phyloP scores from a whole-genome alignment of 2,329 filamentous ascomycete genomes.

The Anisogramma anomala region DNA sequence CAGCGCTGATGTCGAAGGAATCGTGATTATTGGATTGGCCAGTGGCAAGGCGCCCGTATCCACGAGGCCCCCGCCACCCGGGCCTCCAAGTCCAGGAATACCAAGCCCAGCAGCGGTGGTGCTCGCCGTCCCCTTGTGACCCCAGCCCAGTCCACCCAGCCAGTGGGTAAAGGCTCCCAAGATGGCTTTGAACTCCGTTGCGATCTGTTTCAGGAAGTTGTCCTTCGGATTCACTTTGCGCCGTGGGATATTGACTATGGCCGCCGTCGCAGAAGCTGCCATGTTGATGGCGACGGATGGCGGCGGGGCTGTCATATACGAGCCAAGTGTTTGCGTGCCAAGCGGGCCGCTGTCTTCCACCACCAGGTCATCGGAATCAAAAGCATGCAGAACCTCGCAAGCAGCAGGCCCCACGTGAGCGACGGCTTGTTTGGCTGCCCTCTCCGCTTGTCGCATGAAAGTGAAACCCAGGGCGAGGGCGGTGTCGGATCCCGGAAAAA shows the following conservation, averaged over 20 bases:
- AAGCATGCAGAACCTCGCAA: conserved; percentile 16
- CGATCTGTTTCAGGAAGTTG: conserved; percentile 13
- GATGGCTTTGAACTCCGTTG: conserved; percentile 7
- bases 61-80: conserved; percentile 8
- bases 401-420: conserved; percentile 12
- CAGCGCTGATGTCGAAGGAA: not conserved
- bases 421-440: conserved; percentile 15
- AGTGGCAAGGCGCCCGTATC: not conserved
- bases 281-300: conserved; percentile 13
- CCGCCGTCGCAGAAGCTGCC: conserved; percentile 10
- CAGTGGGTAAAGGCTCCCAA: conserved; percentile 8
- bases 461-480: conserved; percentile 13
- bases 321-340: conserved; percentile 15
- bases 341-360: conserved; percentile 15
- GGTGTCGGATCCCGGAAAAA: conserved; percentile 16
- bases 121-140: not conserved
- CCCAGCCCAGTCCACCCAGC: conserved; percentile 7
- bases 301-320: conserved; percentile 16
- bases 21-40: not conserved
- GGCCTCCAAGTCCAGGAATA: not conserved
- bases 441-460: conserved; percentile 14
- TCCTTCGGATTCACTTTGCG: conserved; percentile 13
- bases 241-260: conserved; percentile 4
- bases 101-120: not conserved
- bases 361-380: conserved; percentile 16